Evolutionary conservation across 164 flowering plant genomes (phyloP), one percentile per base, ranked within the genome.

Genomic region (Buxus sempervirens): DNA sequence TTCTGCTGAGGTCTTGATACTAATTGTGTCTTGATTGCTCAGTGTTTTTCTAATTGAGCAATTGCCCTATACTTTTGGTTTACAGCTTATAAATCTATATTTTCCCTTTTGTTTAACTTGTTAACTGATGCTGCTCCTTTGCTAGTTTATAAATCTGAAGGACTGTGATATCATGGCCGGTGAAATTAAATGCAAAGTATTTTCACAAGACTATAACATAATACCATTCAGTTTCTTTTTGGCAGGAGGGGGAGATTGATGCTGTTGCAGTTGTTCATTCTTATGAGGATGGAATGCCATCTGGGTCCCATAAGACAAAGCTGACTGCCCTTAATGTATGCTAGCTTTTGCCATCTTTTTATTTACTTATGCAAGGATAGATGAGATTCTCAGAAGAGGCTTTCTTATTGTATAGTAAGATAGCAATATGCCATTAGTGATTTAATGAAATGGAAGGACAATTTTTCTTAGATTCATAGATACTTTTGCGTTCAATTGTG

Each of bases 281-380:
- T 28, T 88, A 90, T 74, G 98, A 96, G 73, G 93, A 86, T 75
- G 87, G 87, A 58, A 73, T 74, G 85, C 84, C 89, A 64, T 76
- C 90, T 78, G 90, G 82, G 65, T 84, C 85, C 73, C 98, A 90
- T 65, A 93, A 87, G 80, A 90, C 91, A 42, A 86, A 85, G 75
- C 86, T 96, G 60, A 86, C 90, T 68, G 89, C 98, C 56, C 88
- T 90, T 56, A 91, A 89, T 80, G 99, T 96, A 82, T 23, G 84
- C 64, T 45, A 45, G 10, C 42, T 12, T 21, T 20, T 32, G 12
- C 13, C 38, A 20, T 65, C 22, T 36, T 53, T 27, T 54, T 65
- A 14, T 1, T 38, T 53, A 25, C 2, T 8, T 15, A 24, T 26
- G 7, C 48, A 48, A n/a, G 15, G 13, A 15, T 1, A 5, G 1